Evolutionary conservation across 495 filamentous ascomycete species (phyloP).

Genomic region (Tuber magnatum): DNA sequence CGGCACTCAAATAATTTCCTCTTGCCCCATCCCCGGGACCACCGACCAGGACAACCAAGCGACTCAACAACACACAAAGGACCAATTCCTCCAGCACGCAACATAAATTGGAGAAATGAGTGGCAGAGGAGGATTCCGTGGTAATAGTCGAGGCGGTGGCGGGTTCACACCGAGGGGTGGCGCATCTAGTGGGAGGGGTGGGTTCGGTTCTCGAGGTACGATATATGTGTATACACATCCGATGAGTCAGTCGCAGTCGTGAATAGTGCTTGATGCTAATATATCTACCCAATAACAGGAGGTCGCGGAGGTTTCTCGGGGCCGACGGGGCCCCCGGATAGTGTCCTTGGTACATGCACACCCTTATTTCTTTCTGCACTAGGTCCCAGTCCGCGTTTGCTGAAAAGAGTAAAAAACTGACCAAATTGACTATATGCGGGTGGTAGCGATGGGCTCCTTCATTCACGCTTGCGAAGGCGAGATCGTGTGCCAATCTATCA

Average conservation of each 20-base stretch:
- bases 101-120: conserved; percentile 27
- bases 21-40: background rate
- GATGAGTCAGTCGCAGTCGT: background rate
- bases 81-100: conserved; percentile 9
- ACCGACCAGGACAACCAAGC: background rate
- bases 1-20: conserved; percentile 8
- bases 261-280: conserved; percentile 6
- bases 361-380: background rate
- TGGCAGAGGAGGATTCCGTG: conserved; percentile 42
- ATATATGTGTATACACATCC: background rate
- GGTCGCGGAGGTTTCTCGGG: conserved; percentile 48
- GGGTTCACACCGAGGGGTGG: conserved; percentile 45
- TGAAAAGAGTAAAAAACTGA: conserved; percentile 1
- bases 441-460: conserved; percentile 80
- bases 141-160: conserved; percentile 49
- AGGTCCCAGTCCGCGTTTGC: conserved; percentile 1
- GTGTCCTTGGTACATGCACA: conserved; percentile 53
- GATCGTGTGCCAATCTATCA: conserved; percentile 87
- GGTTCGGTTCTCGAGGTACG: conserved; percentile 11
- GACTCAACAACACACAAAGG: conserved; percentile 6
- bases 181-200: conserved; percentile 32
- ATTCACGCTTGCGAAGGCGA: conserved; percentile 93
- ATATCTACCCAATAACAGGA: conserved; percentile 31
- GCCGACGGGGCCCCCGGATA: conserved; percentile 59
- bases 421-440: conserved; percentile 35